Percentiles rank a stretch among this genome's conserved stretches.
Conservation (phyloP, 208 protist species). For the Hexamita inflata region DNA sequence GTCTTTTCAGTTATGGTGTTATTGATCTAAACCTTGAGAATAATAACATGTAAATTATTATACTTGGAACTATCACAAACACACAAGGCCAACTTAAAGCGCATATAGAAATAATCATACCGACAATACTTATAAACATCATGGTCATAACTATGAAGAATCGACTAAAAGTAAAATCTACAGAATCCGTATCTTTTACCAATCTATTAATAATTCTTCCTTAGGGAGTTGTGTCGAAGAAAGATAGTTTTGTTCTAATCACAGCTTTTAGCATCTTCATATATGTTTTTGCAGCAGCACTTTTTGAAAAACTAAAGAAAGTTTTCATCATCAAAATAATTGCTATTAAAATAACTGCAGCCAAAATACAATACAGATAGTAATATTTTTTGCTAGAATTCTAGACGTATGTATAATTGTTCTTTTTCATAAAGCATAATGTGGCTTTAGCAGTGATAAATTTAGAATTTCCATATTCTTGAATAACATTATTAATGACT, state of each 20-base stretch:
- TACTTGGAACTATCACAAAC: background rate
- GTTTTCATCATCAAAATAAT: background rate
- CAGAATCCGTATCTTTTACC: slow-evolving; percentile 11
- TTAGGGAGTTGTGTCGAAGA: slow-evolving; percentile 34
- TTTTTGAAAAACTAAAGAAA: slow-evolving; percentile 1
- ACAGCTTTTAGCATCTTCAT: slow-evolving; percentile 22
- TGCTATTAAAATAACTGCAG: background rate
- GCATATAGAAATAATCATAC: slow-evolving; percentile 2
- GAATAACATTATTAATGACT: no score
- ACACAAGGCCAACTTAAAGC: background rate
- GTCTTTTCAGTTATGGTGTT: slow-evolving; percentile 59
- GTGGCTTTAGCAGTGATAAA: background rate
- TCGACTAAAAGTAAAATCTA: slow-evolving; percentile 13
- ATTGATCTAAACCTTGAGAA: background rate
- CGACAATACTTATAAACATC: slow-evolving; percentile 3
- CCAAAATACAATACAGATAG: background rate
- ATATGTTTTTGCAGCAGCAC: slow-evolving; percentile 30
- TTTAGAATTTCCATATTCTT: no score
- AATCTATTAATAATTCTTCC: slow-evolving; percentile 38
- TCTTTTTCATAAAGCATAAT: background rate
- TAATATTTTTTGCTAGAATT: background rate
- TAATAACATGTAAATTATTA: background rate
- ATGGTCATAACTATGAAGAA: background rate
- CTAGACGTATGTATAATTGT: background rate
- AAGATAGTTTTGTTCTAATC: slow-evolving; percentile 31